phyloP scores from a whole-genome alignment of 495 filamentous ascomycete genomes.

The Podospora pseudopauciseta region DNA sequence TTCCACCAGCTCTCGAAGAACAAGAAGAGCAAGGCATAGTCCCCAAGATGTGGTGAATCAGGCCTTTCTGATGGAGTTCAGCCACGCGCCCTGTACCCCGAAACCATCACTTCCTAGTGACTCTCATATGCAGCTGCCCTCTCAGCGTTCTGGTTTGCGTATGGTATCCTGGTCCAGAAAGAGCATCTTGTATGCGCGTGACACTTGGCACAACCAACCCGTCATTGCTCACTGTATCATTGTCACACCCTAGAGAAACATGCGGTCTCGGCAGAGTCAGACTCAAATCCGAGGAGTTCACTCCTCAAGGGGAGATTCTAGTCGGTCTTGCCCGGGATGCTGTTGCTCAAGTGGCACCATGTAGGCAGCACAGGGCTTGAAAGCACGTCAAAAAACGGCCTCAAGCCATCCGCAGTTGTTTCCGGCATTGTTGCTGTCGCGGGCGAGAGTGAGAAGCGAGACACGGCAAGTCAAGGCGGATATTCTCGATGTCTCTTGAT shows the following conservation, averaged over 20 bases:
- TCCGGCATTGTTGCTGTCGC: background rate
- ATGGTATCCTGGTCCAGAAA: background rate
- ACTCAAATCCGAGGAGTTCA: background rate
- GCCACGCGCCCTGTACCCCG: background rate
- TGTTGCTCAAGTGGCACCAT: background rate
- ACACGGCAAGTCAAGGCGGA: background rate
- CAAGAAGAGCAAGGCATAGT: background rate
- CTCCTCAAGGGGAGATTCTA: background rate
- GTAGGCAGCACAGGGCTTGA: background rate
- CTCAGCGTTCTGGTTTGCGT: background rate
- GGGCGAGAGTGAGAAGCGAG: conserved; percentile 2
- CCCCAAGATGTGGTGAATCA: background rate
- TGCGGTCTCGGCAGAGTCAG: conserved; percentile 7
- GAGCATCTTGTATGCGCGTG: conserved; percentile 1
- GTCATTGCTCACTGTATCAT: conserved; percentile 12
- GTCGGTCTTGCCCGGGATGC: background rate
- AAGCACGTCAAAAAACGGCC: background rate
- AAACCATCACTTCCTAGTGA: background rate
- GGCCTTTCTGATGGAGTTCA: background rate
- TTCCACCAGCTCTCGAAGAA: background rate
- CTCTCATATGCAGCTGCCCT: background rate
- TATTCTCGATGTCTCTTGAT: conserved; percentile 3
- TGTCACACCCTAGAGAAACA: conserved; percentile 5
- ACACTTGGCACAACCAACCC: conserved; percentile 11
- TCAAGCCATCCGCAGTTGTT: background rate